A percentile compares a stretch with the other conserved stretches of the same genome.
Conservation (phyloP, 768 basidiomycete species). For the Termitomyces sp. region DNA sequence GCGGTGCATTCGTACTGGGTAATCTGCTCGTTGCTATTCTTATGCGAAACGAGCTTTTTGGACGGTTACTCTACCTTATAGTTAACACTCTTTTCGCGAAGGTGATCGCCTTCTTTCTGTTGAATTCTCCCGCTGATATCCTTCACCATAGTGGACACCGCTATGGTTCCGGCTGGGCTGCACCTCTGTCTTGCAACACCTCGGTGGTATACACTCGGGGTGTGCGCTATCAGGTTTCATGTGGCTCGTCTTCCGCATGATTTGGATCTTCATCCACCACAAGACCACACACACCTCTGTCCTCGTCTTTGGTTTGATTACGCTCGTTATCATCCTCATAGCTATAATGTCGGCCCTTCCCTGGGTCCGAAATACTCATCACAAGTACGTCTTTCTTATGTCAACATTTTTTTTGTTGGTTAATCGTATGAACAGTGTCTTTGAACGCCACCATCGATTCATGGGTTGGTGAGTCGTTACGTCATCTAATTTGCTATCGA, state of each 20-base stretch:
- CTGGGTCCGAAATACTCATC: conserved; percentile 76
- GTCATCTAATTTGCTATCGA: not conserved
- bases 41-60: conserved; percentile 79
- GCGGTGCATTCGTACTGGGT: conserved; percentile 68
- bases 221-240: conserved; percentile 70
- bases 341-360: conserved; percentile 67
- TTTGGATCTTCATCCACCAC: conserved; percentile 46
- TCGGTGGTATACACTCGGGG: conserved; percentile 83
- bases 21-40: conserved; percentile 71
- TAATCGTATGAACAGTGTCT: conserved; percentile 41
- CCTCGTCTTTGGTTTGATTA: conserved; percentile 56
- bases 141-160: conserved; percentile 34
- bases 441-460: conserved; percentile 79
- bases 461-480: conserved; percentile 58
- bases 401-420: conserved; percentile 1
- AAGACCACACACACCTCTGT: conserved; percentile 47
- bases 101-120: conserved; percentile 28
- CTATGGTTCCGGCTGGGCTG: conserved; percentile 57
- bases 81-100: conserved; percentile 78
- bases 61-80: conserved; percentile 64
- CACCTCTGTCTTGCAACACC: conserved; percentile 70
- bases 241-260: conserved; percentile 65
- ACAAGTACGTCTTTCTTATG: conserved; percentile 46
- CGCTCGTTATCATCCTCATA: conserved; percentile 51
- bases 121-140: not conserved